Evolutionary conservation across 768 basidiomycete species (phyloP).

Genomic region (Lactifluus echinatus): DNA sequence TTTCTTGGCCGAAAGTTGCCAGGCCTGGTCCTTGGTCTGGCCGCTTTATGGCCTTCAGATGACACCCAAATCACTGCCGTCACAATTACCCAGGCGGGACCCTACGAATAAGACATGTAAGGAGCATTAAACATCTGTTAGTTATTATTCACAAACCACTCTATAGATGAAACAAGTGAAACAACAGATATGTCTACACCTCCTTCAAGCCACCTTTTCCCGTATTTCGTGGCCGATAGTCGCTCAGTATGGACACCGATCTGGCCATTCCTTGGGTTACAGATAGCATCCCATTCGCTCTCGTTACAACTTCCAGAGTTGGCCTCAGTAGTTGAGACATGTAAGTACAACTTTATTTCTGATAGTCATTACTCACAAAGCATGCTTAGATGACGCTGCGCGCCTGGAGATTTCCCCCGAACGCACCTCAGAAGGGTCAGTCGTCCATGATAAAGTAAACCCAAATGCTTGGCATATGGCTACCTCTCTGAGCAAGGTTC

Average conservation of each 20-base stretch:
- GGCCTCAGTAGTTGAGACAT: constrained; percentile 23
- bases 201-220: neutral
- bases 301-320: constrained; percentile 1
- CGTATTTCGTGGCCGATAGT: neutral
- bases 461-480: neutral
- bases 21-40: constrained; percentile 18
- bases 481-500: neutral
- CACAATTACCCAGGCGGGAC: constrained; percentile 15
- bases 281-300: neutral
- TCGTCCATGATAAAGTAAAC: neutral
- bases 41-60: constrained; percentile 4
- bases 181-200: neutral
- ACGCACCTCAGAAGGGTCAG: neutral
- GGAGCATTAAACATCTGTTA: constrained; percentile 16
- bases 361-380: constrained; percentile 13
- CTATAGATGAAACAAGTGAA: constrained; percentile 17
- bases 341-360: constrained; percentile 22
- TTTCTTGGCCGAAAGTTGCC: neutral
- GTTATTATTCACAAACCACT: constrained; percentile 12
- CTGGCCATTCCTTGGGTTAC: constrained; percentile 14
- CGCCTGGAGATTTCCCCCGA: no score
- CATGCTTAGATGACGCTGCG: constrained; percentile 21
- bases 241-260: constrained; percentile 12
- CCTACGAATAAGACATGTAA: constrained; percentile 24
- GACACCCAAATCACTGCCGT: neutral